These are phyloP conservation scores for Triangularia setosa DNA, from an alignment of 2,329 filamentous ascomycete genomes.

Conservation along the genomic window DNA sequence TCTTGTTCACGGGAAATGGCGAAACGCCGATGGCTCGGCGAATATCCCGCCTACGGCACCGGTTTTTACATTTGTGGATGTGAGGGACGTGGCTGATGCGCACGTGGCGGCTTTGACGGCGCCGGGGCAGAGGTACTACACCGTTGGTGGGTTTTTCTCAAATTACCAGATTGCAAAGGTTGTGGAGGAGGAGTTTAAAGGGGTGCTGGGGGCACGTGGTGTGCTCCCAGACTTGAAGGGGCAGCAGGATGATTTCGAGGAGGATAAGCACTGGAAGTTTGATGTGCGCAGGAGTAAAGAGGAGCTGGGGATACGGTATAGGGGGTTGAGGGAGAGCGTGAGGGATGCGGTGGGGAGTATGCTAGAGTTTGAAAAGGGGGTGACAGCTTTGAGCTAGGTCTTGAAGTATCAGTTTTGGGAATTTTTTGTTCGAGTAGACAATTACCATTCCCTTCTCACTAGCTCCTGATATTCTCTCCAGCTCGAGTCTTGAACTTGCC, in stretches of 20 bases:
- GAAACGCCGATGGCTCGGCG: slow-evolving; percentile 37
- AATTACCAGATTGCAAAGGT: slow-evolving; percentile 57
- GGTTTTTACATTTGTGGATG: slow-evolving; percentile 57
- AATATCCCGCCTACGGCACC: slow-evolving; percentile 51
- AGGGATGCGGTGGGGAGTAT: slow-evolving; percentile 52
- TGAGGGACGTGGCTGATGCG: slow-evolving; percentile 57
- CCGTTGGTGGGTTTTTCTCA: slow-evolving; percentile 56
- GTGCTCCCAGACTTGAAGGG: slow-evolving; percentile 44
- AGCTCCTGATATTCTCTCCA: too few relatives aligned
- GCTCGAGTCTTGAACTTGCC: too few relatives aligned
- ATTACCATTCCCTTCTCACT: not conserved
- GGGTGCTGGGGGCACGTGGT: not conserved
- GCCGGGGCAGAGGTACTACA: slow-evolving; percentile 59
- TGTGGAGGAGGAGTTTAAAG: slow-evolving; percentile 47
- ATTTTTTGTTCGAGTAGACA: too few relatives aligned
- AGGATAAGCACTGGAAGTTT: slow-evolving; percentile 48
- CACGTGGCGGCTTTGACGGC: slow-evolving; percentile 60
- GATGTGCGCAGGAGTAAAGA: slow-evolving; percentile 53
- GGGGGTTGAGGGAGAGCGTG: slow-evolving; percentile 53
- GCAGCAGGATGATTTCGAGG: slow-evolving; percentile 38
- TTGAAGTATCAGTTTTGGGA: not conserved
- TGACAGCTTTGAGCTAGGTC: not conserved
- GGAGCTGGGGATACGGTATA: slow-evolving; percentile 59
- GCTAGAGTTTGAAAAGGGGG: slow-evolving; percentile 23
- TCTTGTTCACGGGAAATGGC: slow-evolving; percentile 59